Base-by-base conservation (phyloP, 2,329 filamentous ascomycete genomes). In the Exophiala dermatitidis region DNA sequence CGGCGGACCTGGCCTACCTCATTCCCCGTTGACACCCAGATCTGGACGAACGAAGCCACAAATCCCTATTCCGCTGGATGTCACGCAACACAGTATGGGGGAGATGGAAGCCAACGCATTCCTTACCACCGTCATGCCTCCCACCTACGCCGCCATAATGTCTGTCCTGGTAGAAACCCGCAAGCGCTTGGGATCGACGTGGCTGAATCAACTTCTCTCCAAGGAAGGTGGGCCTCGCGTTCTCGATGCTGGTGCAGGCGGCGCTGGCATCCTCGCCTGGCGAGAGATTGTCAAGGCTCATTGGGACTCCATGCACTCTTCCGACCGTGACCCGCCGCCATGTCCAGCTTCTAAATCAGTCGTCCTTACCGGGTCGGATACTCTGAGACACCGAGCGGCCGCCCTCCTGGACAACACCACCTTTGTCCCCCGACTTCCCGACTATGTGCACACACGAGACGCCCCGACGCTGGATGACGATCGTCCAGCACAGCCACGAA, bases 351-450 rank as follows among this genome's bases (percentile, higher is more conserved):
- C 88, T 1, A 89, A 85, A 67, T 85, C 86, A 50, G 90, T 88
- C 0, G 90, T 95, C 1, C 72, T 97, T 2, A 82, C 87, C 1
- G 89, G 84, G 0, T 86, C 88, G 0, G 81, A 89, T 57, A 73
- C 82, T 2, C 74, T 98, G 30, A 82, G 90, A 12, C 77, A 86
- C 52, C 85, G 90, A 32, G 77, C 89, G 28, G 88, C 89, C 60
- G 76, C 75, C 12, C 80, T 97, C 58, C 74, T 98, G 8, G 79
- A 94, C 36, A 85, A 96, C 67, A 97, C 93, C 0, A 94, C 87
- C 0, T 96, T 98, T 66, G 77, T 98, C 5, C 90, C 91, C 5
- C 83, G 90, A 3, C 73, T 97, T n/a, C 93, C 93, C 0, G 89
- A 97, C 64, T 90, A 91, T 59, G 70, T 89, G 29, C 84, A 83